Evolutionary conservation across 225 moss, liverwort and hornwort genomes (phyloP).

Genomic region (Pseudisothecium myosuroides): DNA sequence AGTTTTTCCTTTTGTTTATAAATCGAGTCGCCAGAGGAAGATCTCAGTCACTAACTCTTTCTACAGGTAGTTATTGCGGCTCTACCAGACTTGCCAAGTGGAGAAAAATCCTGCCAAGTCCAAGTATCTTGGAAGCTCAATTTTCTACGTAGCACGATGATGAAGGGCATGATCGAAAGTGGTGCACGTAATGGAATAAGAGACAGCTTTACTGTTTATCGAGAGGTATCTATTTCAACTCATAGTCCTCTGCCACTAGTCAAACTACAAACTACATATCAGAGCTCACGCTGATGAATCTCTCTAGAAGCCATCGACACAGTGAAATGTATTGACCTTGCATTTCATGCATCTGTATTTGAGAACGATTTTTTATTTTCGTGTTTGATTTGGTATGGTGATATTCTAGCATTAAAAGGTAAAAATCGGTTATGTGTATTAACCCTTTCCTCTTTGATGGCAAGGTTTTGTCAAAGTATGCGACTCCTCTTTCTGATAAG

Average conservation of each 20-base stretch:
- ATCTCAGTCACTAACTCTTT: background rate
- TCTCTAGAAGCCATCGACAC: background rate
- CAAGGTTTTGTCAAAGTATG: slow-evolving; percentile 52
- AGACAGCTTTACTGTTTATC: slow-evolving; percentile 47
- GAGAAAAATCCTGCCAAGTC: slow-evolving; percentile 44
- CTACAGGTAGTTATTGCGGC: slow-evolving; percentile 33
- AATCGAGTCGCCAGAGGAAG: background rate
- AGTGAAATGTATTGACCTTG: background rate
- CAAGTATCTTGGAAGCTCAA: slow-evolving; percentile 70
- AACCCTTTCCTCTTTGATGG: background rate
- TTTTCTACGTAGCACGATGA: slow-evolving; percentile 68
- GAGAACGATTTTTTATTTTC: background rate
- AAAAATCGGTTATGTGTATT: background rate
- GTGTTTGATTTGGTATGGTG: background rate
- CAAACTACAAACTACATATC: background rate
- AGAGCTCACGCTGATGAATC: background rate
- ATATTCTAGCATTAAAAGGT: background rate
- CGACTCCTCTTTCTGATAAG: slow-evolving; percentile 19
- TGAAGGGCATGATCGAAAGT: slow-evolving; percentile 56
- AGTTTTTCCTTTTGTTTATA: background rate
- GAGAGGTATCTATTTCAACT: slow-evolving; percentile 12
- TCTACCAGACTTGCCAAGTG: slow-evolving; percentile 23
- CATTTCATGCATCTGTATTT: background rate
- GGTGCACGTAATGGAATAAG: slow-evolving; percentile 74
- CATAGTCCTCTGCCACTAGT: background rate